Evolutionary conservation across 495 filamentous ascomycete genomes (phyloP), one percentile per base, ranked within the genome.

Genomic region (Hyaloscypha variabilis): DNA sequence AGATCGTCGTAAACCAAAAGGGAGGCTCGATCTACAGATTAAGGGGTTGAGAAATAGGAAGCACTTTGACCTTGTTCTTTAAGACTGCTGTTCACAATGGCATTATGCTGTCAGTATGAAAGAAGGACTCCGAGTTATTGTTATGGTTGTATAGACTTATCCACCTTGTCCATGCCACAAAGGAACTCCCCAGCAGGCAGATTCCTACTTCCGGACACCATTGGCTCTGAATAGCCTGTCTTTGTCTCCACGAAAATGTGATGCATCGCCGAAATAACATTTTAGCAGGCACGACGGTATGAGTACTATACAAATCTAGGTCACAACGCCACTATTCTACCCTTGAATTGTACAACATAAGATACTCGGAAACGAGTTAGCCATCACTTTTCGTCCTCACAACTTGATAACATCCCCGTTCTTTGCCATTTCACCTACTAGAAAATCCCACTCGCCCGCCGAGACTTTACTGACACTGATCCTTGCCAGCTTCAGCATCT

Each of bases 391-490:
- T 4, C 17, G 51, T 17, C 8, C 34, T 59, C 21, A 39, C 10
- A 46, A 34, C 21, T 67, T 46, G 39, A 64, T 54, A 6, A 63
- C 53, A 62, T 72, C 70, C 13, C 69, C 72, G 36, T 66, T 75
- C 73, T 78, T 72, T 66, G 79, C 74, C 36, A 83, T 84, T 10
- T 86, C 70, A 6, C 77, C 76, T 69, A 89, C 81, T 63, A 99
- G 86, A 72, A 90, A 94, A 25, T 91, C 79, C 91, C 94, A 99
- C 75, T 97, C 90, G 1, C 76, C 78, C 29, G 79, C 77, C 6
- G 79, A 83, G 17, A 99, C 92, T 49, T 85, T 87, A 49, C 89
- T 91, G 25, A 99, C 93, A 75, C 94, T 97, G 28, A 98, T 76
- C 49, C 95, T 82, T 8, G 85, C 79, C 74, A 91, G 85, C 72